Evolutionary conservation across 2,329 filamentous ascomycete species (phyloP), one percentile per base, ranked within the genome.

Genomic region (Pseudofabraea citricarpa): DNA sequence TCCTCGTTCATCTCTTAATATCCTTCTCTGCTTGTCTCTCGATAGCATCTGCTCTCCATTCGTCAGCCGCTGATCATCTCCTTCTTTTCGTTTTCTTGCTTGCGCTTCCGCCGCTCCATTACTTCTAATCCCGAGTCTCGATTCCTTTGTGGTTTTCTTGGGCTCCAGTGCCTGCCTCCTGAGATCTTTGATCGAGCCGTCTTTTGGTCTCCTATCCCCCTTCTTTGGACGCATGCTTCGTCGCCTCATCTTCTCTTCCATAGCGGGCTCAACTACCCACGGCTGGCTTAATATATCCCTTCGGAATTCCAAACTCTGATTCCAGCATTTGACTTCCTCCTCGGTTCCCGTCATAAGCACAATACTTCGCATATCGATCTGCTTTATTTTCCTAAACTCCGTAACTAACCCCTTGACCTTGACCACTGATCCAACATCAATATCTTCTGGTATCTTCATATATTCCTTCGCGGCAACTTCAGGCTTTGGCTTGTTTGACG

Each of bases 321-420:
- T 67, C 81, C 81, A 85, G 7, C 81, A 75, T 6, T 56, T 59
- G 3, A 83, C 65, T 57, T 85, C 81, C 24, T 75, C 67, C 36
- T 71, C 69, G 0, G 79, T 84, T 35, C 71, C 69, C 19, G 56
- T 58, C 4, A 84, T 44, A 0, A 66, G 51, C n/a, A 59, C 55
- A 44, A 78, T 61, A 53, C 73, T 77, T 36, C 73, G 66, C 18
- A 79, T 66, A 33, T 69, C 70, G 49, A 83, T 64, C 55, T 80
- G 76, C 52, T 61, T 71, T 45, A 69, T 61, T 2, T 68, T 65
- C 41, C 74, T 67, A 47, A 71, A 82, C 0, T 63, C 57, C 5
- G 57, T 64, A 13, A 82, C 52, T 2, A 64, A 62, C 6, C 79
- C 80, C 49, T 79, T 79, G 44, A 82, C 59, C 41, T 82, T 76